Conservation (phyloP, 768 basidiomycete genomes). For the Termitomyces sp. region DNA sequence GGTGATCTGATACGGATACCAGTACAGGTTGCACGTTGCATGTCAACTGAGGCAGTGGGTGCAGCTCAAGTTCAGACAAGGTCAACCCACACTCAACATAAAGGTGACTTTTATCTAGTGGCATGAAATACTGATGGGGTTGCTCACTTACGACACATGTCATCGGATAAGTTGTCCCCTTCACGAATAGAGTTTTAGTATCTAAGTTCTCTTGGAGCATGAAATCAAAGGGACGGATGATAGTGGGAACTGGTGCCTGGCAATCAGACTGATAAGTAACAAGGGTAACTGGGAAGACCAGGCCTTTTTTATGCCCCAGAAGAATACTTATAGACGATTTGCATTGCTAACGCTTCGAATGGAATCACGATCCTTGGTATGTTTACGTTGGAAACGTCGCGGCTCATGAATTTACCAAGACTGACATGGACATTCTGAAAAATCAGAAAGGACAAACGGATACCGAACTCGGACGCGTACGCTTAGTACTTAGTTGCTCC, state of each 20-base stretch:
- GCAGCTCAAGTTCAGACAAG: slow-evolving; percentile 1
- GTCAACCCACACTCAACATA: slow-evolving; percentile 13
- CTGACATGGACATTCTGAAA: neutral
- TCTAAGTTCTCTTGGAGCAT: slow-evolving; percentile 29
- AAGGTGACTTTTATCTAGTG: slow-evolving; percentile 33
- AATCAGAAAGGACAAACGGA: neutral
- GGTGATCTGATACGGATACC: slow-evolving; percentile 52
- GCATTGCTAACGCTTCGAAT: neutral
- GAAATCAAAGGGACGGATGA: slow-evolving; percentile 30
- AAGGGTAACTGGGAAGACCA: slow-evolving; percentile 12
- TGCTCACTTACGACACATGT: slow-evolving; percentile 37
- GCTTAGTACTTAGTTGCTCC: neutral
- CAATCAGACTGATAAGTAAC: slow-evolving; percentile 17
- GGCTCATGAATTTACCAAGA: neutral
- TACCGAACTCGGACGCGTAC: neutral
- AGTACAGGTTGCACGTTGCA: slow-evolving; percentile 54
- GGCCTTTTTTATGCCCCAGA: neutral
- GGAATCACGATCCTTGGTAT: neutral
- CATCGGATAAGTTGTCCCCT: slow-evolving; percentile 26
- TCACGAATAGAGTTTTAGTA: slow-evolving; percentile 52
- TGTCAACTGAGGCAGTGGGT: slow-evolving; percentile 17
- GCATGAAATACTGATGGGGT: slow-evolving; percentile 40
- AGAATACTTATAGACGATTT: neutral
- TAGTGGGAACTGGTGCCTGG: slow-evolving; percentile 36
- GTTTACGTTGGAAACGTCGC: slow-evolving; percentile 5